Evolutionary conservation across 305 asterid species (phyloP), one percentile per base, ranked within the genome.

Genomic region (Fraxinus greggii): DNA sequence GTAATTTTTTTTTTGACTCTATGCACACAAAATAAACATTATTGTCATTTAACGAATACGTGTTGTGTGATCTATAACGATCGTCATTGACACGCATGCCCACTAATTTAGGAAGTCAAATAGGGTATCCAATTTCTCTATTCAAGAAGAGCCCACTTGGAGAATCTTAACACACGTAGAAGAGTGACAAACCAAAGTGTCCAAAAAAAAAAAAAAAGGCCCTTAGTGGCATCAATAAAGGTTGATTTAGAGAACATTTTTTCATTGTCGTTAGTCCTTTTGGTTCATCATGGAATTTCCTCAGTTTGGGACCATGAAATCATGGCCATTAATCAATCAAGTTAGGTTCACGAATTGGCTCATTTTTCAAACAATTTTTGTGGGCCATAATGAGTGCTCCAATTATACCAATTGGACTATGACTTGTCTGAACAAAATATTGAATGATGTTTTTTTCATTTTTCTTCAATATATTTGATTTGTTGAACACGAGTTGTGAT

Each of bases 151-250:
- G 80, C 75, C 86, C 85, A 83, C 85, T n/a, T 17, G n/a, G 72
- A 73, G 51, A 21, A 80, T 80, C 76, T 31, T 29, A 29, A 15
- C 65, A 9, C 35, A 33, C 32, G 5, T 61, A 36, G n/a, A 29
- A 36, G 42, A 36, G 76, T 10, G 40, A 31, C 29, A 35, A 78
- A 32, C 32, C 56, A 65, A 76, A 26, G 45, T 76, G 42, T 48
- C 48, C 63, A 36, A n/a, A 13, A 2, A 40, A 21, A 29, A 21
- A 17, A 4, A 4, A 40, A 17, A 29, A 5, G 15, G 83, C 63
- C 69, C 83, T 76, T 28, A 76, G 79, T 38, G 79, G 24, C 74
- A 73, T 82, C 87, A 84, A 35, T 45, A 75, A 83, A 84, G 88
- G 54, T 42, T 42, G 54, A 42, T 42, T 42, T 3, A 12, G 54